Conservation (phyloP, 2,329 filamentous ascomycete species). For the Bipolaris oryzae region DNA sequence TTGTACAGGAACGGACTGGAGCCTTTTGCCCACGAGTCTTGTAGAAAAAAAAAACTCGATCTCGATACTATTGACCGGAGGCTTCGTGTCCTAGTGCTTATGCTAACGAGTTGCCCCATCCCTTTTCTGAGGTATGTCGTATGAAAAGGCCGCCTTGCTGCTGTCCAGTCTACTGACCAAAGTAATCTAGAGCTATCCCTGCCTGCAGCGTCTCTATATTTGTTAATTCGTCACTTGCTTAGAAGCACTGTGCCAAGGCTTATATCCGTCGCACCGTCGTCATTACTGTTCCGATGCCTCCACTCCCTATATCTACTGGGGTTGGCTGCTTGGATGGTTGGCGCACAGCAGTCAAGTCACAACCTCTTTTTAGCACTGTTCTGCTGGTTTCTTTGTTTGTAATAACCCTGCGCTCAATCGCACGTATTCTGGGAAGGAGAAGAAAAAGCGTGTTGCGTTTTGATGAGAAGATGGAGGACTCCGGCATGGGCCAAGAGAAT, state of each 20-base stretch:
- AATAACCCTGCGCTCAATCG: conserved; percentile 23
- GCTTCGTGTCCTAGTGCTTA: conserved; percentile 42
- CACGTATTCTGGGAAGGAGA: conserved; percentile 20
- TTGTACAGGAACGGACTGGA: conserved; percentile 28
- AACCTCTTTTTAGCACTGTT: conserved; percentile 21
- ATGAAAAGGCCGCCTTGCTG: conserved; percentile 37
- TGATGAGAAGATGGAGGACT: conserved; percentile 1
- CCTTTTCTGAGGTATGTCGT: conserved; percentile 39
- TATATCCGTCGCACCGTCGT: conserved; percentile 17
- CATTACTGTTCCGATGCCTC: conserved; percentile 38
- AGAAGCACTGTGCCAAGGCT: conserved; percentile 29
- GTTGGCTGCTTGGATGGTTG: conserved; percentile 20
- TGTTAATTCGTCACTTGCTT: conserved; percentile 27
- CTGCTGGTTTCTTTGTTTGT: conserved; percentile 27
- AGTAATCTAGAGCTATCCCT: conserved; percentile 27
- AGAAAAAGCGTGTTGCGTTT: conserved; percentile 23
- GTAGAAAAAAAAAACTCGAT: conserved; percentile 22
- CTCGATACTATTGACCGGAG: conserved; percentile 29
- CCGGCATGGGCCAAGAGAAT: neutral
- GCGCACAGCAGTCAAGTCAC: conserved; percentile 7
- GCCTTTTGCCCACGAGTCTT: conserved; percentile 21
- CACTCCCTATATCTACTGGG: conserved; percentile 27
- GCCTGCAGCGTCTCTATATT: conserved; percentile 37
- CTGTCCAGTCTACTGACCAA: conserved; percentile 37
- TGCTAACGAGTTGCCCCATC: conserved; percentile 39